These are phyloP conservation scores for Jimgerdemannia flammicorona DNA, from an alignment of 192 early-diverging fungal species.

Conservation along the genomic window DNA sequence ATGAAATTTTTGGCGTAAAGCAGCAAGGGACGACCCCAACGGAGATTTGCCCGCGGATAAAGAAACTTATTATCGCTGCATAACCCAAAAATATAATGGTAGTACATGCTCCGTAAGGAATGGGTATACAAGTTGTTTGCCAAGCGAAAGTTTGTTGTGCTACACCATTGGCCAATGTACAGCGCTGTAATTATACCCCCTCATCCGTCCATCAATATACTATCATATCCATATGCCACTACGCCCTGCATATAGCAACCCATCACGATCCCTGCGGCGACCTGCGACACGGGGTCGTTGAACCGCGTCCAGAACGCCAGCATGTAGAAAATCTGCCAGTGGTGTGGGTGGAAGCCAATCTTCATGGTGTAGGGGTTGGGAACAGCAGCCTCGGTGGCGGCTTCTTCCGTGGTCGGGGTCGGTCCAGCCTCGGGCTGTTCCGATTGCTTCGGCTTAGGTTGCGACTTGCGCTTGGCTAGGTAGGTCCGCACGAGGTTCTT, in stretches of 20 bases:
- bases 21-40: no score
- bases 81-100: no score
- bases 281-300: constrained; percentile 59
- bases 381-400: no score
- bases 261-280: constrained; percentile 65
- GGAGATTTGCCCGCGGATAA: no score
- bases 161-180: not conserved
- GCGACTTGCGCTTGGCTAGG: not conserved
- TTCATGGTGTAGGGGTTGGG: constrained; percentile 11
- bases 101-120: no score
- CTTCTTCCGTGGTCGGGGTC: not conserved
- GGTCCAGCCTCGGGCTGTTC: not conserved
- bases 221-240: constrained; percentile 24
- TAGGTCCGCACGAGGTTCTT: constrained; percentile 19
- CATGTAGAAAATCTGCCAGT: constrained; percentile 83
- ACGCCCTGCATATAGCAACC: constrained; percentile 74
- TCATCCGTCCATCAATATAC: not conserved
- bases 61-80: no score
- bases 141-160: no score
- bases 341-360: constrained; percentile 64
- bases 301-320: constrained; percentile 80
- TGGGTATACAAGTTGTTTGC: no score
- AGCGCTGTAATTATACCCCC: not conserved
- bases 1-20: no score
- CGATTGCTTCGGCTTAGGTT: not conserved